Evolutionary conservation across 2,329 filamentous ascomycete genomes (phyloP).

Genomic region (Ascochyta rabiei): DNA sequence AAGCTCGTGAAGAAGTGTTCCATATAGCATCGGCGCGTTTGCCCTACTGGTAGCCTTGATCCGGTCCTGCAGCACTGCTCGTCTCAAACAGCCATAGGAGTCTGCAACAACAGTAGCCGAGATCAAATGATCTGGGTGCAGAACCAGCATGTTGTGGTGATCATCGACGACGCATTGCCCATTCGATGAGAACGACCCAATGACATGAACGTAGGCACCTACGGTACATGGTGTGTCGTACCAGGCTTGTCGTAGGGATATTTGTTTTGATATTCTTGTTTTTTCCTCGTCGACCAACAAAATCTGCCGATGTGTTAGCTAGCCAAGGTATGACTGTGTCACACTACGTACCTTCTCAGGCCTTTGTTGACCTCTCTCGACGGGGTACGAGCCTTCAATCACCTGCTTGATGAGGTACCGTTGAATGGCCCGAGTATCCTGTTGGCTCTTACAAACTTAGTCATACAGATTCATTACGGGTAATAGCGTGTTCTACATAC

Average conservation of each 20-base stretch:
- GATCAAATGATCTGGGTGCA: conserved; percentile 94
- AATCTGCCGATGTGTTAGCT: conserved; percentile 61
- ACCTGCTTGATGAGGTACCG: conserved; percentile 83
- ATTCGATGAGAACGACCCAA: conserved; percentile 72
- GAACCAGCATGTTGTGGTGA: conserved; percentile 79
- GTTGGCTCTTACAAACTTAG: conserved; percentile 74
- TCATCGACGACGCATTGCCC: conserved; percentile 86
- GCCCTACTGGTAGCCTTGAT: conserved; percentile 88
- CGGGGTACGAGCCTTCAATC: conserved; percentile 70
- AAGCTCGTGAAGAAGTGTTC: conserved; percentile 90
- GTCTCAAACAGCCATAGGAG: conserved; percentile 87
- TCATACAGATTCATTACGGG: conserved; percentile 40
- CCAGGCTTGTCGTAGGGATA: conserved; percentile 87
- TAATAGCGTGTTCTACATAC: conserved; percentile 58
- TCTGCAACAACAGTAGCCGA: conserved; percentile 96
- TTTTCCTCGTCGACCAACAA: conserved; percentile 82
- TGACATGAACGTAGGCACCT: conserved; percentile 83
- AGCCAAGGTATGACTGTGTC: background rate
- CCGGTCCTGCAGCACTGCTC: conserved; percentile 91
- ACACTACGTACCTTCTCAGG: conserved; percentile 70
- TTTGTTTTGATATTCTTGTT: conserved; percentile 67
- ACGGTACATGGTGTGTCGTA: conserved; percentile 76
- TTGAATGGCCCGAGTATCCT: conserved; percentile 76
- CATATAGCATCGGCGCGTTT: conserved; percentile 83
- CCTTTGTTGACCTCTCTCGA: conserved; percentile 64